Conservation (phyloP, 495 filamentous ascomycete genomes). For the Penicillium cataractarum region DNA sequence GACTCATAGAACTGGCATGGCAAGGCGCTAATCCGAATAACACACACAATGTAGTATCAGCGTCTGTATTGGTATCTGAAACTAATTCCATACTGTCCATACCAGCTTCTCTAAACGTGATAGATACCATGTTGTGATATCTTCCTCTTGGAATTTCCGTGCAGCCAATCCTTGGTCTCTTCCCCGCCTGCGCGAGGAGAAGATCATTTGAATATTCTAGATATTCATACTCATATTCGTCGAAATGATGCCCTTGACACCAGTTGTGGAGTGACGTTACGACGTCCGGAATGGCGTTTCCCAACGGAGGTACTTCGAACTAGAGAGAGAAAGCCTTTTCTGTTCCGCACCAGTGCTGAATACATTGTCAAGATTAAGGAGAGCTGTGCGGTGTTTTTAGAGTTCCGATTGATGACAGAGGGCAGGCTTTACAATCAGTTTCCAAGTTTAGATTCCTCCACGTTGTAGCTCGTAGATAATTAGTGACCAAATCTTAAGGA, state of each 20-base stretch:
- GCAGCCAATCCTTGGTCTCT: background rate
- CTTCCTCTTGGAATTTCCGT: background rate
- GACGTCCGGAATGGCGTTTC: background rate
- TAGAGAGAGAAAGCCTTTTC: background rate
- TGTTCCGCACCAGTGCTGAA: background rate
- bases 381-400: background rate
- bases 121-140: background rate
- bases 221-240: background rate
- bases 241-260: background rate
- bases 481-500: too few species aligned
- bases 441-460: background rate
- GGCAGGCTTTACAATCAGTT: background rate
- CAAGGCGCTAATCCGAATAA: background rate
- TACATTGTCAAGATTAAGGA: background rate
- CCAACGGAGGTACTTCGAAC: background rate
- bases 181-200: background rate
- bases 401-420: background rate
- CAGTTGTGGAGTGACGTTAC: background rate
- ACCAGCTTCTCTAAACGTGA: background rate
- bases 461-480: background rate
- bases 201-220: background rate
- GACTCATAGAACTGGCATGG: background rate
- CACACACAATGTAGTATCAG: background rate
- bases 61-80: too few species aligned
- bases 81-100: background rate